Base-by-base conservation (phyloP, 495 filamentous ascomycete genomes). In the Annulohypoxylon maeteangense region DNA sequence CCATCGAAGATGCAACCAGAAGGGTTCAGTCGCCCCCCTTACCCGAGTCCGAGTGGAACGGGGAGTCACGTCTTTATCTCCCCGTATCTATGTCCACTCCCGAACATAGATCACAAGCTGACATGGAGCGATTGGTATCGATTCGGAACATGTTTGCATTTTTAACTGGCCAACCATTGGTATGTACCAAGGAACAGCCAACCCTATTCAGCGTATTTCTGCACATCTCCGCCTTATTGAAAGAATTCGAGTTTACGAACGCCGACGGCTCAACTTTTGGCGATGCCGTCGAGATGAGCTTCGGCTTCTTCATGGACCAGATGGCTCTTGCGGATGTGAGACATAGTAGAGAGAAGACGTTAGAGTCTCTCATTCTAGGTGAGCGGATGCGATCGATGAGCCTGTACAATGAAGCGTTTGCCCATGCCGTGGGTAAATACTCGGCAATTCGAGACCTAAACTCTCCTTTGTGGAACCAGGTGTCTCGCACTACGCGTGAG, bases 131-230 rank as follows among this genome's bases (percentile, higher is more conserved):
- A 0, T 82, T 98, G 3, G 81, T 98, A 27, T 86, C 91, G 4
- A 90, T 92, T 58, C 89, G 95, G 20, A 99, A 99, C 74, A 80
- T 97, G 56, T 97, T 98, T 77, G 93, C 95, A 2, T 94, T 99
- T 72, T 82, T 99, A 8, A 85, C 89, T 7, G 90, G 89, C 42
- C 90, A 93, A 67, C 91, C 92, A 0, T 83, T 98, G 7, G 90
- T 98, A 10, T 92, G 90, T 0, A 96, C 92, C 0, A 84, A 86
- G 16, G 82, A 84, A 16, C 88, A 89, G 12, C 82, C 90, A 1
- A 89, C 86, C 0, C 76, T 92, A 4, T 98, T 97, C 80, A 78
- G 85, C 4, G 90, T 95, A 6, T 88, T 97, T 71, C 82, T 94
- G 65, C 84, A 90, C 34, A 85, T 97, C 1, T 86, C 92, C 0